Base-by-base conservation (phyloP, 2,329 filamentous ascomycete species). In the Juglanconis sp. region DNA sequence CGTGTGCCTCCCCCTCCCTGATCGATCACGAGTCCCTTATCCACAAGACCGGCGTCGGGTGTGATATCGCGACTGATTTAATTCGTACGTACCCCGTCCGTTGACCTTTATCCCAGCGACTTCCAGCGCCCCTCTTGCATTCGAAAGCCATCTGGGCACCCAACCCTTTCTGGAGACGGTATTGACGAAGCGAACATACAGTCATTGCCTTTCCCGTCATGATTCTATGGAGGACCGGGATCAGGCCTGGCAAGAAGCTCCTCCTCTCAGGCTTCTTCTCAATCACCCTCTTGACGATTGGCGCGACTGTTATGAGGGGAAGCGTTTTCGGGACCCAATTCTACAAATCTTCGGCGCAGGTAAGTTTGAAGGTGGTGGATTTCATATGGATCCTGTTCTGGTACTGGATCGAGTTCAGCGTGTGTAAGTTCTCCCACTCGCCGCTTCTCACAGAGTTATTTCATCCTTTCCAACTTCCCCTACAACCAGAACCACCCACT, bases 211-310 rank as follows among this genome's bases (percentile, higher is more conserved):
- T 65, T 31, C 63, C 63, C 1, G 31, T 63, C 13, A 15, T 34
- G 7, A 63, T 65, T 42, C 31, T 63, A 2, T 65, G 63, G 63
- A 17, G 46, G 3, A 47, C 30, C 1, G 15, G 42, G 4, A 49
- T 63, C 4, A 56, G n/a, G 1, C 8, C 60, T 9, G 54, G 59
- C 31, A 40, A 59, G 49, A 65, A 65, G 42, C 32, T 65, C 9
- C 11, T 53, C 1, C 59, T 65, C 13, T 34, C 54, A 4, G 46
- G 30, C 8, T 54, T 65, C 9, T 65, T 65, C 42, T 44, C 17
- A 2, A 47, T 62, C 32, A 56, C 57, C 3, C 42, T n/a, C 6
- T 54, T 65, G 11, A 65, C 63, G 2, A 65, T 65, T 34, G 63
- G 53, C 4, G 47, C 53, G 1, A 61, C 63, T 1, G 31, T 65